phyloP scores from a whole-genome alignment of 1,284 basidiomycete genomes.

The Melampsora larici-populina region DNA sequence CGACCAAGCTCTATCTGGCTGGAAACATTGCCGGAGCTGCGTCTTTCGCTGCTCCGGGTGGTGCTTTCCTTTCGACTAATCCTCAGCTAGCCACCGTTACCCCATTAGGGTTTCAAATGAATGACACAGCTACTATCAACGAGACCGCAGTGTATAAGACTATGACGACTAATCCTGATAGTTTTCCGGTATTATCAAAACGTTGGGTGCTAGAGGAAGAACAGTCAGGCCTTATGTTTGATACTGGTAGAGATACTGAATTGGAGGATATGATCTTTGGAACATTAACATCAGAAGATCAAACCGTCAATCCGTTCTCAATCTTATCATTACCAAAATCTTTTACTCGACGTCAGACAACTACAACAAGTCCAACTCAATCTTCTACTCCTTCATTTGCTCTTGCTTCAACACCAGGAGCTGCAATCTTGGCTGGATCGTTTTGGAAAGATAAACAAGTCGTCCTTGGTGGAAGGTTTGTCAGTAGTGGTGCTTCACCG shows the following conservation, averaged over 20 bases:
- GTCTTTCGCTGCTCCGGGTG: constrained; percentile 9
- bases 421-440: constrained; percentile 76
- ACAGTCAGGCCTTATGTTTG: no score
- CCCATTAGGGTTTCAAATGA: constrained; percentile 27
- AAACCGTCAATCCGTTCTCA: no score
- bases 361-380: no score
- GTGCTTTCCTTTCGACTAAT: constrained; percentile 18
- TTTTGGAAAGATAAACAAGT: constrained; percentile 71
- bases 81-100: constrained; percentile 4
- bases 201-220: neutral
- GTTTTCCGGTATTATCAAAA: neutral
- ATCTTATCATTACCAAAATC: no score
- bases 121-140: constrained; percentile 21
- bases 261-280: no score
- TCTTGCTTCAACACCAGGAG: constrained; percentile 62
- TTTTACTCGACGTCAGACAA: no score
- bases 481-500: constrained; percentile 52
- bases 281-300: no score
- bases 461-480: constrained; percentile 46
- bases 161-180: neutral
- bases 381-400: constrained; percentile 49
- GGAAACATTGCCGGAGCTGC: constrained; percentile 27
- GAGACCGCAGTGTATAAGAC: neutral
- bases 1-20: constrained; percentile 21
- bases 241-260: no score